Conservation (phyloP, 352 stramenopile species). For the Phytophthora podocarpi region DNA sequence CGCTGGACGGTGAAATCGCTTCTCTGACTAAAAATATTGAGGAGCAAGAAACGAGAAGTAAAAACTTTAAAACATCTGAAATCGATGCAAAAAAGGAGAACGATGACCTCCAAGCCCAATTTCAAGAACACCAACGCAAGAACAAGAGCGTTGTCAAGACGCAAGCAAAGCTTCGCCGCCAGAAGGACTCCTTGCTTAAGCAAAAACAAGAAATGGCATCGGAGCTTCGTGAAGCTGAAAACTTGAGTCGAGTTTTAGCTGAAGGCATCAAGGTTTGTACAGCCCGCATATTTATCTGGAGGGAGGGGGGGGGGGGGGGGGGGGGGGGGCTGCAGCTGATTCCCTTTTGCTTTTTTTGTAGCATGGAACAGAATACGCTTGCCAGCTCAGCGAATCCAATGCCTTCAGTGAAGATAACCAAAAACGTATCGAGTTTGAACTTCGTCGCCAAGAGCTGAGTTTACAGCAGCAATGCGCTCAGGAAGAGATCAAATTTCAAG, state of each 20-base stretch:
- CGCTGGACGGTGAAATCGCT: slow-evolving; percentile 21
- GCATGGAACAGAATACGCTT: slow-evolving; percentile 29
- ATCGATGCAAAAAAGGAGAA: slow-evolving; percentile 15
- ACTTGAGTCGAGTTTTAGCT: slow-evolving; percentile 27
- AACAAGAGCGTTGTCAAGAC: slow-evolving; percentile 21
- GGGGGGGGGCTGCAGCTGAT: no score
- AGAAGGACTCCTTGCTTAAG: slow-evolving; percentile 26
- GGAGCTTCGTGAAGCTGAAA: slow-evolving; percentile 22
- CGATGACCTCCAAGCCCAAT: slow-evolving; percentile 16
- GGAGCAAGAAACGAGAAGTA: slow-evolving; percentile 21
- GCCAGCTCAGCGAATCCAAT: slow-evolving; percentile 15
- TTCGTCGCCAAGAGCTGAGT: slow-evolving; percentile 32
- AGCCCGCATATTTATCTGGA: not conserved
- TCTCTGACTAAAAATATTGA: slow-evolving; percentile 30
- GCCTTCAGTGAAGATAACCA: slow-evolving; percentile 6
- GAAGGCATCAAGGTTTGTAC: slow-evolving; percentile 41
- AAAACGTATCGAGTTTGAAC: slow-evolving; percentile 36
- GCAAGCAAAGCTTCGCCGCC: slow-evolving; percentile 30
- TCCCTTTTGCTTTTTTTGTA: slow-evolving; percentile 6
- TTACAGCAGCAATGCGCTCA: slow-evolving; percentile 34
- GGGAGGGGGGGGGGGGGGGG: no score
- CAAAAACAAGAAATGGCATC: slow-evolving; percentile 21
- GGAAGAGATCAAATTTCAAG: slow-evolving; percentile 34
- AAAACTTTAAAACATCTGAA: slow-evolving; percentile 11
- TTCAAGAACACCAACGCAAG: slow-evolving; percentile 21